These are phyloP conservation scores for Daldinia childiae DNA, from an alignment of 495 filamentous ascomycete species.

Conservation along the genomic window DNA sequence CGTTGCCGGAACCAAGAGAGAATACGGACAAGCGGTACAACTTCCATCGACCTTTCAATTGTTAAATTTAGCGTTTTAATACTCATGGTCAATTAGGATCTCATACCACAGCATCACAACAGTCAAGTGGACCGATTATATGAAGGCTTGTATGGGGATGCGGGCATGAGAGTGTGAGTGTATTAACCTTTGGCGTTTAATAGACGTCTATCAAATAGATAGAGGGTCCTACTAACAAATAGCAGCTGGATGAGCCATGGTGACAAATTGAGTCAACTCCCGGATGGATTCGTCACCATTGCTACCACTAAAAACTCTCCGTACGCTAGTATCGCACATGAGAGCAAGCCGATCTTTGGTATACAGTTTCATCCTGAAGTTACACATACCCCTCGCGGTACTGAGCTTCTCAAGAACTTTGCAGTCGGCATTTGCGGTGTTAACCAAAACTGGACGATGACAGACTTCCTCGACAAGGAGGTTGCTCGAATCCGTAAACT, in stretches of 20 bases:
- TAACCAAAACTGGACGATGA: conserved; percentile 81
- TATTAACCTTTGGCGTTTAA: not conserved
- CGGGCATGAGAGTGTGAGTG: conserved; percentile 58
- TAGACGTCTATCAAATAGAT: not conserved
- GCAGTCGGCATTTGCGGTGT: conserved; percentile 80
- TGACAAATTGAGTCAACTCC: conserved; percentile 80
- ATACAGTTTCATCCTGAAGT: conserved; percentile 93
- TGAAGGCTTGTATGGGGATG: conserved; percentile 63
- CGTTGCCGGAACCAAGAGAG: conserved; percentile 72
- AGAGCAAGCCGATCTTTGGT: conserved; percentile 72
- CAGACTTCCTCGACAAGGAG: conserved; percentile 79
- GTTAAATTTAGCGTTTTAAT: conserved; percentile 2
- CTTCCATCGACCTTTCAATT: not conserved
- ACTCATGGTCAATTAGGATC: conserved; percentile 55
- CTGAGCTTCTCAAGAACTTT: conserved; percentile 77
- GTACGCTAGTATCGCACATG: conserved; percentile 83
- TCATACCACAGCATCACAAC: conserved; percentile 56
- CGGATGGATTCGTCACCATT: conserved; percentile 74
- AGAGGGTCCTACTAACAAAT: conserved; percentile 8
- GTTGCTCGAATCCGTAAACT: conserved; percentile 77
- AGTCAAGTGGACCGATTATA: conserved; percentile 78
- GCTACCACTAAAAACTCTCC: conserved; percentile 78
- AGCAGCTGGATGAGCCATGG: conserved; percentile 85
- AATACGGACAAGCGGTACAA: conserved; percentile 72
- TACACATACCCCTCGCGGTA: conserved; percentile 73